Conservation (phyloP, 108 stramenopile genomes). For the Cyclostephanos tholiformis region DNA sequence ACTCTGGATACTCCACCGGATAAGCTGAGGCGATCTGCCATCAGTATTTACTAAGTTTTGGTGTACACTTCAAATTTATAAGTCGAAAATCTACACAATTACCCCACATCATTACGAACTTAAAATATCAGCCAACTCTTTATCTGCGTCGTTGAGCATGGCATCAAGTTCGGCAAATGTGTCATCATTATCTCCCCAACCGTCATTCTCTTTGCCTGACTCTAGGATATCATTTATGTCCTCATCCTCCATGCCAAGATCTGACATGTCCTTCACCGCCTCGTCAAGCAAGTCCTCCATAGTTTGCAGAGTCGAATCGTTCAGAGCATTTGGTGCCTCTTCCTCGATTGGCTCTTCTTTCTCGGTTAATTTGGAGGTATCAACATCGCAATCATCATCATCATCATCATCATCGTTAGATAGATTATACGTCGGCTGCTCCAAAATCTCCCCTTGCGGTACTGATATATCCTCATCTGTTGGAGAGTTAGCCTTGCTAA, state of each 20-base stretch:
- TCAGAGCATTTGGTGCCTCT: slow-evolving; percentile 44
- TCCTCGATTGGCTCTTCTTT: slow-evolving; percentile 33
- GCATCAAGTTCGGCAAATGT: slow-evolving; percentile 81
- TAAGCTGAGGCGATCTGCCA: not conserved
- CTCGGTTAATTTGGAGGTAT: slow-evolving; percentile 5
- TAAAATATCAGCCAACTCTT: slow-evolving; percentile 82
- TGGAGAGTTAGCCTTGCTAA: slow-evolving; percentile 12
- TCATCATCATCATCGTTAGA: slow-evolving; percentile 54
- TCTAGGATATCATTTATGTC: slow-evolving; percentile 44
- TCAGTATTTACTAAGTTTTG: too few species aligned
- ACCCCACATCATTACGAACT: slow-evolving; percentile 38
- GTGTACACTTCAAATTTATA: slow-evolving; percentile 1
- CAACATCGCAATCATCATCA: slow-evolving; percentile 49
- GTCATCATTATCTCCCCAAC: slow-evolving; percentile 49
- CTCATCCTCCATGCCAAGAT: slow-evolving; percentile 55
- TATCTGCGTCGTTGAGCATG: slow-evolving; percentile 82
- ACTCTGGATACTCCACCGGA: not conserved
- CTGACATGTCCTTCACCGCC: slow-evolving; percentile 68
- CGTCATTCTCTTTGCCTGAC: slow-evolving; percentile 34
- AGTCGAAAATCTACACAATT: not conserved
- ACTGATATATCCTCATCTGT: slow-evolving; percentile 32
- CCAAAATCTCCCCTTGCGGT: slow-evolving; percentile 73
- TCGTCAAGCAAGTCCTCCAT: slow-evolving; percentile 76
- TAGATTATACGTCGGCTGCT: slow-evolving; percentile 45
- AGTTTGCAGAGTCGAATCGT: slow-evolving; percentile 37